Base-by-base conservation (phyloP, 2,329 filamentous ascomycete species). In the Pleochaeta shiraiana region DNA sequence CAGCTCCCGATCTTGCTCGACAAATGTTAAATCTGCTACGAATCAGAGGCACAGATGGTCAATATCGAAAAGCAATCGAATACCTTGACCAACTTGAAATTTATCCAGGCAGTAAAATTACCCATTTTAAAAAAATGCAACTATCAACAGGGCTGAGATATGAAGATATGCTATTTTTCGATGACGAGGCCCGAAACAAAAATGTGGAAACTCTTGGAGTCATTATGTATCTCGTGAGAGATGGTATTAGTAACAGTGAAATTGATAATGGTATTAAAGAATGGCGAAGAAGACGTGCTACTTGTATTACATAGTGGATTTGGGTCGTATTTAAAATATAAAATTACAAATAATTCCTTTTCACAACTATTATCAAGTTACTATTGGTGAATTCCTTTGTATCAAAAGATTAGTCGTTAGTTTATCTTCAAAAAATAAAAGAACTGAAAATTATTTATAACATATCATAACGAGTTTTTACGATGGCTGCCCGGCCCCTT, bases 151-250 rank as follows among this genome's bases (percentile, higher is more conserved):
- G 83, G 0, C 74, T 96, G 2, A 76, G 77, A 5, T 95, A 83
- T 71, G 81, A 86, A 68, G 89, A 96, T 60, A 95, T 97, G 86
- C 74, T 97, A 37, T 97, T 97, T 74, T 97, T 97, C 69, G 92
- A 97, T 70, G 92, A 97, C 70, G 92, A 97, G 80, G 79, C 80
- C 63, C 77, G 92, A 66, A 97, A 97, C 72, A 79, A 83, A 65
- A 90, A 96, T 72, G 92, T 95, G 0, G 83, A 85, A 76, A 76
- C 72, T 30, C 71, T 96, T 62, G 91, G 91, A 0, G 87, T 72
- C 4, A 70, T 69, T 24, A 72, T 97, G 83, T 84, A 83, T 72
- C 76, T 96, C 62, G 86, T 97, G 0, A 77, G 81, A 65, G 86
- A 95, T 72, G 91, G 91, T 0, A 83, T 95, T 64, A 85, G 81